Conservation (phyloP, 1,139 yeast genomes). For the Scheffersomyces parashehatae region DNA sequence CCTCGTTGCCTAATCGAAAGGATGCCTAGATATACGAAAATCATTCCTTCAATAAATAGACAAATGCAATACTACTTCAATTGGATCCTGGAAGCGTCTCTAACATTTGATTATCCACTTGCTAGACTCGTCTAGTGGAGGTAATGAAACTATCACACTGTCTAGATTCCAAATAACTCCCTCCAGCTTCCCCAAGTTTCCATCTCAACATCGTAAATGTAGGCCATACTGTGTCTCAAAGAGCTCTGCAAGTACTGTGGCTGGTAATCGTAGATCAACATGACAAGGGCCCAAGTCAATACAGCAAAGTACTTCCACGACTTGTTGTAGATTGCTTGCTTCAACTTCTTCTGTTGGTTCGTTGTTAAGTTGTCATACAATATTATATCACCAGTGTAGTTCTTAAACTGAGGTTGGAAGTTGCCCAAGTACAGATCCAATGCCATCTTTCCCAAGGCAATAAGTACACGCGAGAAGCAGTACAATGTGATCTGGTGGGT, state of each 20-base stretch:
- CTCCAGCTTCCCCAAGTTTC: constrained; percentile 46
- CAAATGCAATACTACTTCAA: no score
- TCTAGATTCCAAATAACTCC: constrained; percentile 39
- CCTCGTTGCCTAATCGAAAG: no score
- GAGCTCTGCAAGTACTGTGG: constrained; percentile 66
- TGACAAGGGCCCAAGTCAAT: constrained; percentile 73
- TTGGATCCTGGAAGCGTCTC: no score
- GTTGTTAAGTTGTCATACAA: constrained; percentile 30
- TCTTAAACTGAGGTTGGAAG: constrained; percentile 34
- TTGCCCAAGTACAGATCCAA: constrained; percentile 40
- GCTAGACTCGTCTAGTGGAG: no score
- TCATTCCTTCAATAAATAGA: no score
- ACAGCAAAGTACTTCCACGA: constrained; percentile 71
- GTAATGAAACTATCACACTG: not conserved
- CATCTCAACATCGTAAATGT: constrained; percentile 60
- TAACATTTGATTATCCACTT: no score
- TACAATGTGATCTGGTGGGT: constrained; percentile 62
- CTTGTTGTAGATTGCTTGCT: constrained; percentile 35
- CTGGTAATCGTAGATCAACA: constrained; percentile 68
- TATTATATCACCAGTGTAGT: constrained; percentile 21
- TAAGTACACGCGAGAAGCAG: constrained; percentile 58
- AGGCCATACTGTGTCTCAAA: constrained; percentile 70
- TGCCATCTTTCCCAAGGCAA: constrained; percentile 53
- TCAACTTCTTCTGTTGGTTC: constrained; percentile 36
- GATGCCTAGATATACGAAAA: no score